phyloP scores from a whole-genome alignment of 1,284 basidiomycete species.

The Apiotrichum domesticum region DNA sequence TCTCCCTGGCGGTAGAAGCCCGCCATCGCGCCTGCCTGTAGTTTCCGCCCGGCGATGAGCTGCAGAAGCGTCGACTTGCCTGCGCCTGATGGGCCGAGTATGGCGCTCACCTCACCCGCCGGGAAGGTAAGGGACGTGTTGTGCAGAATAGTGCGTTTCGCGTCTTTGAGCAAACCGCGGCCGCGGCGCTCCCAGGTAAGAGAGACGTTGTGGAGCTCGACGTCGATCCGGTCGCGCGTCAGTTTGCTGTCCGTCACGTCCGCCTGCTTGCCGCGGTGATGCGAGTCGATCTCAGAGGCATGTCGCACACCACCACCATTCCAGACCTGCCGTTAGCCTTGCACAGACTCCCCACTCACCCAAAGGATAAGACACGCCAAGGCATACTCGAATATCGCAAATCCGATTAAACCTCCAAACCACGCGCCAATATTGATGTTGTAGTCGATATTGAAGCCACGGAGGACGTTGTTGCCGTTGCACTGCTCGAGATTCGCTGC shows the following conservation, averaged over 20 bases:
- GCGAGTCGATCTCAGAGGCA: constrained; percentile 42
- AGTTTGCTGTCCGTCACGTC: constrained; percentile 44
- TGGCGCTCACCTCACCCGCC: constrained; percentile 50
- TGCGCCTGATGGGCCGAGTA: constrained; percentile 49
- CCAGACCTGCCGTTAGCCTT: constrained; percentile 21
- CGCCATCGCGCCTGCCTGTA: constrained; percentile 42
- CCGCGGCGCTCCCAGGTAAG: constrained; percentile 38
- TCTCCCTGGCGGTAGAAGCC: constrained; percentile 39
- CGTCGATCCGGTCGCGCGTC: constrained; percentile 43
- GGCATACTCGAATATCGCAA: constrained; percentile 38
- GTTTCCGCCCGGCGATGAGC: constrained; percentile 47
- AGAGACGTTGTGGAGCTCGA: constrained; percentile 37
- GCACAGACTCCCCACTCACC: background rate
- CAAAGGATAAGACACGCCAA: constrained; percentile 43
- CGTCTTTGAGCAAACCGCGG: constrained; percentile 22
- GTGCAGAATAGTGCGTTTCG: constrained; percentile 47
- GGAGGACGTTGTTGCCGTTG: constrained; percentile 47
- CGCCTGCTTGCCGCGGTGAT: constrained; percentile 39
- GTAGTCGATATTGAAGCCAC: constrained; percentile 40
- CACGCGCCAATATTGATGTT: constrained; percentile 44
- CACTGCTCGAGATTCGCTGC: constrained; percentile 45
- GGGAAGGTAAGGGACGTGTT: constrained; percentile 48
- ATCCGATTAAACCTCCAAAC: constrained; percentile 46
- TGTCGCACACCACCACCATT: constrained; percentile 48
- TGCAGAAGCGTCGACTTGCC: constrained; percentile 52